Base-by-base conservation (phyloP, 768 basidiomycete genomes). In the Mycena kentingensis region DNA sequence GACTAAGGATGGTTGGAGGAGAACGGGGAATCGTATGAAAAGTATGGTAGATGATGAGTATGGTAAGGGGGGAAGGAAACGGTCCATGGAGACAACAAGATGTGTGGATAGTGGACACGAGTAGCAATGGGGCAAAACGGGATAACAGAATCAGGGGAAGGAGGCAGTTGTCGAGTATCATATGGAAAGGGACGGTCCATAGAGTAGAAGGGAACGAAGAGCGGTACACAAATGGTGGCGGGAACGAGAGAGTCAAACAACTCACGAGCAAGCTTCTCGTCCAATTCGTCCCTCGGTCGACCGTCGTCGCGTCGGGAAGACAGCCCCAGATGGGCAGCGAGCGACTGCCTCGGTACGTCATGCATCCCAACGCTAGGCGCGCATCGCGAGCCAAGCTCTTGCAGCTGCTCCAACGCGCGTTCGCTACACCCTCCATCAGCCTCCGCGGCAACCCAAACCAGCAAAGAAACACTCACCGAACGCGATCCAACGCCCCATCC, bases 291-390 rank as follows among this genome's bases (percentile, higher is more conserved):
- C 62, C 71, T 47, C 10, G 10, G 11, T 24, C 69, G 27, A 66
- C 67, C 35, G 77, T 77, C 31, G 77, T 77, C 12, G 81, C 77
- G 27, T 78, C 76, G 25, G 66, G 67, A 15, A 73, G 73, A 51
- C 34, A 87, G 75, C 0, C 81, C 82, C 4, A 90, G 71, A 58
- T 90, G 85, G 28, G 75, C 70, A 3, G 77, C 80, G 5, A 96
- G 59, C 28, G 82, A 83, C 58, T 90, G 83, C 35, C 78, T 69
- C 0, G 94, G 93, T 1, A 92, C 87, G 43, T 88, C 84, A 21
- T 94, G 92, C 77, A 96, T 81, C 38, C 82, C 85, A 0, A 92
- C 91, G 5, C 91, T 91, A 1, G 97, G 97, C 0, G 90, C 92
- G n/a, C n/a, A n/a, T 65, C 52, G 82, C 71, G 43, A 73, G 66